Percentiles rank a stretch among this genome's conserved stretches.
Conservation (phyloP, 306 rosid species). For the Cyclanthera cordifolia region DNA sequence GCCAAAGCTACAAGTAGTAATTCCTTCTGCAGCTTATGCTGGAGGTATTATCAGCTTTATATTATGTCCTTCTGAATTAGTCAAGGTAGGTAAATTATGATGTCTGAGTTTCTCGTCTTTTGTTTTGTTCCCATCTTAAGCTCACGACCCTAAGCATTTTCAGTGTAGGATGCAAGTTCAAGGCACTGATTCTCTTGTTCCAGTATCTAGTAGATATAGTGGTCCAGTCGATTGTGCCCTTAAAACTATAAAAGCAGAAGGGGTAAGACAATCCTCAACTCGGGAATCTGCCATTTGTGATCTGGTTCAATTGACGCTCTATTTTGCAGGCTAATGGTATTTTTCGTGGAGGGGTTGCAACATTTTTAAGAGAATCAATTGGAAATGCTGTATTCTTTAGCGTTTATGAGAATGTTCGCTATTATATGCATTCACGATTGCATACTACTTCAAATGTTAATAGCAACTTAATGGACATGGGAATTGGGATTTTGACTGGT, state of each 20-base stretch:
- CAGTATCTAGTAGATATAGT: slow-evolving; percentile 50
- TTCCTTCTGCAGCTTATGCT: slow-evolving; percentile 77
- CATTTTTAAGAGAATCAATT: slow-evolving; percentile 61
- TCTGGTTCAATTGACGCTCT: slow-evolving; percentile 27
- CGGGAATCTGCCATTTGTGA: slow-evolving; percentile 14
- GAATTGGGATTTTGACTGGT: slow-evolving; percentile 74
- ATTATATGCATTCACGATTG: slow-evolving; percentile 52
- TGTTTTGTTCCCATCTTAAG: slow-evolving; percentile 19
- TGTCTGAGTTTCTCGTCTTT: not conserved
- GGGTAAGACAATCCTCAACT: slow-evolving; percentile 46
- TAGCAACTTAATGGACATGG: slow-evolving; percentile 52
- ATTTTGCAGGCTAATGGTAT: slow-evolving; percentile 73
- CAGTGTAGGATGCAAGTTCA: slow-evolving; percentile 99
- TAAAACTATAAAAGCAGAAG: slow-evolving; percentile 53
- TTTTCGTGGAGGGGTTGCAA: slow-evolving; percentile 58
- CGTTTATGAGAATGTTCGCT: slow-evolving; percentile 61
- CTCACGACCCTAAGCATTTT: slow-evolving; percentile 26
- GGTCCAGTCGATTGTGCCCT: slow-evolving; percentile 67
- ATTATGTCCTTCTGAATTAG: slow-evolving; percentile 78
- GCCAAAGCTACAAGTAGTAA: slow-evolving; percentile 55
- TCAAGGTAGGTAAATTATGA: slow-evolving; percentile 47
- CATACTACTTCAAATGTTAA: slow-evolving; percentile 38
- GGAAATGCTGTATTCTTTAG: slow-evolving; percentile 66
- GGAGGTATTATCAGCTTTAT: slow-evolving; percentile 84
- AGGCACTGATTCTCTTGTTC: slow-evolving; percentile 73